Percentiles rank a stretch among this genome's conserved stretches.
These are phyloP conservation scores for Potentilla sterilis DNA, from an alignment of 306 rosid genomes.

Conservation along the genomic window DNA sequence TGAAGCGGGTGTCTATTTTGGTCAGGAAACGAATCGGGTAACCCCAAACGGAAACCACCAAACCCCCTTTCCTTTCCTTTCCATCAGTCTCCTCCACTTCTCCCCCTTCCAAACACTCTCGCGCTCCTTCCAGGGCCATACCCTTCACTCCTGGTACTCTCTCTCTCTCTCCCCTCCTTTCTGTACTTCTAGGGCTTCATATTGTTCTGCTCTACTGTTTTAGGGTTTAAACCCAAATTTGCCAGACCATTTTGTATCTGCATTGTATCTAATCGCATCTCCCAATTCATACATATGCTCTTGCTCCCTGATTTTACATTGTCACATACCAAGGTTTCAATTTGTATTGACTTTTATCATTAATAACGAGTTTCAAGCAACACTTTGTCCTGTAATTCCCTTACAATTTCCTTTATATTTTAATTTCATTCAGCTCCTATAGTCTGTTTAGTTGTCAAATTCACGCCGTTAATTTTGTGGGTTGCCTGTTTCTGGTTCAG, in stretches of 20 bases:
- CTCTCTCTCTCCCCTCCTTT: neutral
- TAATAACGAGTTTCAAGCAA: neutral
- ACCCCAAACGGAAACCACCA: neutral
- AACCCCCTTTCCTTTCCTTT: neutral
- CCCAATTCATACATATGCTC: neutral
- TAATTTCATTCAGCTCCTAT: neutral
- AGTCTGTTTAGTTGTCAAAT: neutral
- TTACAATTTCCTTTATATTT: neutral
- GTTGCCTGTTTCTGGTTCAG: conserved; percentile 20
- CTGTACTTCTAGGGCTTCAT: neutral
- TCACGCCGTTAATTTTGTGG: neutral
- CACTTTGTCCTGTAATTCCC: neutral
- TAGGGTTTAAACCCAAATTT: neutral
- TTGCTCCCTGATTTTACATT: neutral
- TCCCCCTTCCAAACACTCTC: neutral
- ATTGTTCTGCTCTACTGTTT: neutral
- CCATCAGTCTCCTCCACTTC: neutral
- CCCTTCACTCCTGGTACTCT: neutral
- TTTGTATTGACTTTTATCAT: neutral
- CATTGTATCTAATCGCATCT: conserved; percentile 1
- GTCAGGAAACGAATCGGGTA: neutral
- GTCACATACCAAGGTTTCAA: neutral
- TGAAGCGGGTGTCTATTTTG: neutral
- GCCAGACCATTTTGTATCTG: neutral
- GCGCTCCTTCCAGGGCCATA: neutral